These are phyloP conservation scores for Rhododendron ovatum DNA, from an alignment of 148 eudicot species.

Conservation along the genomic window DNA sequence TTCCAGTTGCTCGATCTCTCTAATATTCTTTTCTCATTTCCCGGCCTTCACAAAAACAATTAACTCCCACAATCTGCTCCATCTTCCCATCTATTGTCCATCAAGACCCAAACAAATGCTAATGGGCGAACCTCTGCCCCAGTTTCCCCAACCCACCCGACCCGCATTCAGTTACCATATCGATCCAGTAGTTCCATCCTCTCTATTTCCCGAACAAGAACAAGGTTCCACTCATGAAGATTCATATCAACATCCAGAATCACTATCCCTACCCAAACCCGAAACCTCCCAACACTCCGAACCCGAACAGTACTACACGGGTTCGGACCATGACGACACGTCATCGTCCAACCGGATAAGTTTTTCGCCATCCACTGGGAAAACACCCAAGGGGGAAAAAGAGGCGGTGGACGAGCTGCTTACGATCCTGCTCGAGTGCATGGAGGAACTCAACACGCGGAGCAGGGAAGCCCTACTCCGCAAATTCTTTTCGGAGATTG, in stretches of 20 bases:
- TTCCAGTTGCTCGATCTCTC: background rate
- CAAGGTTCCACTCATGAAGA: background rate
- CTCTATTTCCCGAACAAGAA: background rate
- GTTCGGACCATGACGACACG: background rate
- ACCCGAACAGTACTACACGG: background rate
- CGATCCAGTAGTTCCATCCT: background rate
- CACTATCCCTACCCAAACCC: conserved; percentile 9
- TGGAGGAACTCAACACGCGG: conserved; percentile 9
- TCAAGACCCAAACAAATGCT: background rate
- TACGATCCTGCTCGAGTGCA: background rate
- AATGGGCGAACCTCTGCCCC: background rate
- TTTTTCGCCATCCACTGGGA: background rate
- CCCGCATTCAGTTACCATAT: background rate
- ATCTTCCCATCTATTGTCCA: background rate
- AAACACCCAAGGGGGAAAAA: conserved; percentile 6
- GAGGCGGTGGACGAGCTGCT: conserved; percentile 15
- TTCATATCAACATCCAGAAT: background rate
- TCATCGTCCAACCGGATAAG: background rate
- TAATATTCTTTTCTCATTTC: background rate
- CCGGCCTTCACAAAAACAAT: background rate
- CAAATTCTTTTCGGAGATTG: conserved; percentile 17
- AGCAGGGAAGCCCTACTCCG: conserved; percentile 1
- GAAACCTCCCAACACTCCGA: background rate
- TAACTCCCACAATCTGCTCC: background rate
- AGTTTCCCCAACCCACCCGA: background rate